Percentiles rank a stretch among this genome's conserved stretches.
phyloP scores from a whole-genome alignment of 768 basidiomycete species.

The Chiua virens region DNA sequence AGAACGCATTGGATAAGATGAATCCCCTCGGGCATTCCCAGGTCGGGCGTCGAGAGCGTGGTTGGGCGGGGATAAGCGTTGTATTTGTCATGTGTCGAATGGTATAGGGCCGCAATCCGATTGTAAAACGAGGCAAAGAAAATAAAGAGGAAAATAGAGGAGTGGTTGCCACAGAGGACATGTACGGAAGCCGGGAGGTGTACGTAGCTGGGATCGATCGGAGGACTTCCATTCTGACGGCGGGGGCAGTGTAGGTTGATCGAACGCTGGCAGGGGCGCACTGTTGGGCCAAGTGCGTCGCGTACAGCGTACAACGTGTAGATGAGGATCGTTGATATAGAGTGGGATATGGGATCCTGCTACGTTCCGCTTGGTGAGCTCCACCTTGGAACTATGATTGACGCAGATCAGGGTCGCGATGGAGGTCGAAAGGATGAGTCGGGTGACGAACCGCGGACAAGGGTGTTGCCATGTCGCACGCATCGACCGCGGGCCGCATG shows the following conservation, averaged over 20 bases:
- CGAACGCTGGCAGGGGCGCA: neutral
- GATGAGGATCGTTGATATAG: neutral
- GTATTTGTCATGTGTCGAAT: no score
- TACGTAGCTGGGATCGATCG: slow-evolving; percentile 3
- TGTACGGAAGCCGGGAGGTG: neutral
- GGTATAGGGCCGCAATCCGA: no score
- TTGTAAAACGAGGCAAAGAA: neutral
- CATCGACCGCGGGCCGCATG: slow-evolving; percentile 20
- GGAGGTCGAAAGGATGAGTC: no score
- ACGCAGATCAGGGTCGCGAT: no score
- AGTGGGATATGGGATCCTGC: no score
- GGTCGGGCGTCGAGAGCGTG: no score
- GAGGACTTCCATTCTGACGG: slow-evolving; percentile 11
- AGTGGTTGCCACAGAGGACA: neutral
- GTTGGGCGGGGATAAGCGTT: no score
- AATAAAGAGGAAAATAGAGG: neutral
- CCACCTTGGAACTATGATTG: no score
- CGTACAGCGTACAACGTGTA: neutral
- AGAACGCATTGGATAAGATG: no score
- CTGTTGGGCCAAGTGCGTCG: neutral
- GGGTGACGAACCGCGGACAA: slow-evolving; percentile 13
- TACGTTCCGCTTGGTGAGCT: no score
- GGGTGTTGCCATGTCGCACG: slow-evolving; percentile 5
- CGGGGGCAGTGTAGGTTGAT: slow-evolving; percentile 9
- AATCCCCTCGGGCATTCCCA: no score